Evolutionary conservation across 2,329 filamentous ascomycete species (phyloP), one percentile per base, ranked within the genome.

Genomic region (Emmonsiellopsis sp.): DNA sequence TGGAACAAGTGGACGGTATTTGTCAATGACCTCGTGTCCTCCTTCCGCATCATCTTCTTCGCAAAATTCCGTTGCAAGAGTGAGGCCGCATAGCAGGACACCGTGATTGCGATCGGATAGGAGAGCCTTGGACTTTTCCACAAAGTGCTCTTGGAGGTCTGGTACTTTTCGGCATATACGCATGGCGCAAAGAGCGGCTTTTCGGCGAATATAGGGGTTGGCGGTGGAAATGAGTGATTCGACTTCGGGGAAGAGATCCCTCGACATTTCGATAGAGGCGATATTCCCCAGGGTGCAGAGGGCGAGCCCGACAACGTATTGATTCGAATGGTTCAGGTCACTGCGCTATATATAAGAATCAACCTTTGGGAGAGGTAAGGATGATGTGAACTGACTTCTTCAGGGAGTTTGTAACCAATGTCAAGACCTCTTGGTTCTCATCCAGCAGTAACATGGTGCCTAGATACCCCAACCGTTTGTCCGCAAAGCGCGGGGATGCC

Each of bases 141-240:
- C 69, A 66, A 98, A 98, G 72, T 98, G 91, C 70, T 98, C 94
- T 71, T 95, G 89, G 52, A 98, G 75, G 69, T 98, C 93, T 5
- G 94, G 93, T 9, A 98, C 93, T 72, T 98, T 98, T 63, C 90
- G 86, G 74, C 91, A 96, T 78, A 98, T 96, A 61, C 91, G 83
- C 93, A 98, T 98, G 50, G 93, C 93, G 73, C 93, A 98, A n/a
- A 98, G 80, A 3, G 93, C 93, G 15, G 93, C 93, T 76, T 98
- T 98, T 62, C 93, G 83, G 63, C 93, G 83, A 67, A 98, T 96
- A 69, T 98, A 98, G n/a, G 93, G 93, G 70, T 98, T 98, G 51
- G 90, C 86, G 48, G 91, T 96, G 42, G 90, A 87, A 59, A 98
- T 77, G 48, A 97, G 83, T 57, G 81, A 88, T 72, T 98, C 94